phyloP scores from a whole-genome alignment of 2,329 filamentous ascomycete species.

The Clarireedia paspali region DNA sequence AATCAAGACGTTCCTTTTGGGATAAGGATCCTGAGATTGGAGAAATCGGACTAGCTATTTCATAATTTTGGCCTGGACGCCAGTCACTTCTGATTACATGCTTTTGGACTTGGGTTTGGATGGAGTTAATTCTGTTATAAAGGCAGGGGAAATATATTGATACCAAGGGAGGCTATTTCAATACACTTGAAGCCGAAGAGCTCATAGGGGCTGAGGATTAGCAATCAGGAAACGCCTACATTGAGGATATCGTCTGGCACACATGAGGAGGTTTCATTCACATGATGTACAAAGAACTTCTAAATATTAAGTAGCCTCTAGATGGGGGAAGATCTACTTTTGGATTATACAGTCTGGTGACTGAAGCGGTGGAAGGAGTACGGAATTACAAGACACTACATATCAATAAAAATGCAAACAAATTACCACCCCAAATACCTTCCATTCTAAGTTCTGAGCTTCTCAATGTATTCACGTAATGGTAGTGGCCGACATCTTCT shows the following conservation, averaged over 20 bases:
- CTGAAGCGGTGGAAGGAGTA: neutral
- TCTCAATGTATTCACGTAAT: too few relatives aligned
- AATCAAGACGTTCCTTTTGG: neutral
- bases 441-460: neutral
- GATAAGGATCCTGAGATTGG: slow-evolving; percentile 5
- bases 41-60: slow-evolving; percentile 7
- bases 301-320: too few relatives aligned
- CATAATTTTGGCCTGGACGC: slow-evolving; percentile 6
- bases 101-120: neutral
- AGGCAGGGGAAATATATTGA: slow-evolving; percentile 1
- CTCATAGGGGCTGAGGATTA: neutral
- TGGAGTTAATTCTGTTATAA: slow-evolving; percentile 6
- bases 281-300: neutral
- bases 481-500: too few relatives aligned
- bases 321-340: neutral
- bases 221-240: neutral
- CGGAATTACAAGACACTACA: neutral
- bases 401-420: neutral
- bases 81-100: neutral
- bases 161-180: slow-evolving; percentile 6
- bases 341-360: neutral
- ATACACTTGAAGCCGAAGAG: neutral
- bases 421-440: neutral
- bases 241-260: too few relatives aligned
- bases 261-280: neutral